Evolutionary conservation across 352 stramenopile species (phyloP).

Genomic region (Pythium grandisporangium): DNA sequence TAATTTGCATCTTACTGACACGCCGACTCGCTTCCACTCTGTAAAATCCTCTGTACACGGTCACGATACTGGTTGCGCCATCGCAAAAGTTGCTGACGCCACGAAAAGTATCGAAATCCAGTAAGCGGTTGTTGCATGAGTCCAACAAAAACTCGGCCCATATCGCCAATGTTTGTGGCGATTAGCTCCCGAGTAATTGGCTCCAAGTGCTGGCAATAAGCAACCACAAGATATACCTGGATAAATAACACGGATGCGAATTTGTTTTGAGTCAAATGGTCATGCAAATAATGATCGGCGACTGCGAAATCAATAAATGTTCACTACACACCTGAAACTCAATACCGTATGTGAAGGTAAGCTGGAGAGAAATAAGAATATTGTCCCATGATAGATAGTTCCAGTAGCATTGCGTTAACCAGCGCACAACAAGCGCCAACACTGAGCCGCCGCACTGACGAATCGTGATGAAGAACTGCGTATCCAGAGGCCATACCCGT

Average conservation of each 20-base stretch:
- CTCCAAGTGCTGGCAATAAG: slow-evolving; percentile 38
- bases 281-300: too few species aligned
- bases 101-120: slow-evolving; percentile 34
- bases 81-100: slow-evolving; percentile 24
- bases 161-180: slow-evolving; percentile 12
- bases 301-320: background rate
- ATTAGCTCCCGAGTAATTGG: slow-evolving; percentile 22
- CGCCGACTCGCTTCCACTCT: too few species aligned
- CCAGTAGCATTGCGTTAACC: slow-evolving; percentile 54
- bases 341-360: slow-evolving; percentile 39
- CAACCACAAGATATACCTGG: slow-evolving; percentile 44
- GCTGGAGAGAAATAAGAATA: slow-evolving; percentile 35
- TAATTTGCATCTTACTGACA: too few species aligned
- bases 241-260: background rate
- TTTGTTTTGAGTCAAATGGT: too few species aligned
- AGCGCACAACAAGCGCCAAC: slow-evolving; percentile 29
- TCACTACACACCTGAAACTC: slow-evolving; percentile 51
- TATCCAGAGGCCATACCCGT: too few species aligned
- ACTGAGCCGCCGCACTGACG: slow-evolving; percentile 42
- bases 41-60: slow-evolving; percentile 15
- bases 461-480: too few species aligned
- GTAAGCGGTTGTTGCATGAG: slow-evolving; percentile 30
- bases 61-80: slow-evolving; percentile 45
- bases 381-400: slow-evolving; percentile 66
- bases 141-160: slow-evolving; percentile 19